These are phyloP conservation scores for Aphanomyces cochlioides DNA, from an alignment of 352 stramenopile species.

Conservation along the genomic window DNA sequence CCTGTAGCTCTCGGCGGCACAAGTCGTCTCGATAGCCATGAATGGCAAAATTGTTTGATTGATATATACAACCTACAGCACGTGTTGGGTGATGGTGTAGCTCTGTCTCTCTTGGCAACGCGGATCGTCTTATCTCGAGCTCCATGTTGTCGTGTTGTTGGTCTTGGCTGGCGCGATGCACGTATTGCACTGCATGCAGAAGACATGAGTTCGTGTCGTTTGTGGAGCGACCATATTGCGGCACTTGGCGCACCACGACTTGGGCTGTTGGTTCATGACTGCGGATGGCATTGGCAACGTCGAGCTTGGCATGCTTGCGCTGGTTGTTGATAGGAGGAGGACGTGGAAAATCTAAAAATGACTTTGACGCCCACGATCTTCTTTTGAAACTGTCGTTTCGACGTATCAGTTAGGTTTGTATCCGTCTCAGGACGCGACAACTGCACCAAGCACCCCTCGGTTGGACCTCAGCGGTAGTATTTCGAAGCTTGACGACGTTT, in stretches of 20 bases:
- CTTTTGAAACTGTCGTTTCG: not conserved
- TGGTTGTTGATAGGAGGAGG: not conserved
- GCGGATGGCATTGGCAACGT: not conserved
- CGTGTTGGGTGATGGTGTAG: too few relatives aligned
- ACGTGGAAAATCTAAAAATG: not conserved
- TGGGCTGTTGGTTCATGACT: not conserved
- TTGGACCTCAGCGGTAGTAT: too few relatives aligned
- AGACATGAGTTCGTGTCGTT: conserved; percentile 3
- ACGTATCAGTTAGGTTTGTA: not conserved
- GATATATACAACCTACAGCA: too few relatives aligned
- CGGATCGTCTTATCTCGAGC: not conserved
- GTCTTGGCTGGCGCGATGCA: conserved; percentile 4
- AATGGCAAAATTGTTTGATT: too few relatives aligned
- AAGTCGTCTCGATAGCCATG: too few relatives aligned
- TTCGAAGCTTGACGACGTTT: too few relatives aligned
- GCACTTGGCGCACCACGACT: conserved; percentile 14
- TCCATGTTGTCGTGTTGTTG: conserved; percentile 8
- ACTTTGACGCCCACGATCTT: not conserved
- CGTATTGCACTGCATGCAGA: conserved; percentile 12
- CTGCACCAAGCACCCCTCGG: too few relatives aligned
- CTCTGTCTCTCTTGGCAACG: too few relatives aligned
- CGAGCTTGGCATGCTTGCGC: not conserved
- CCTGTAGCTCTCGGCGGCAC: too few relatives aligned
- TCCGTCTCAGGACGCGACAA: too few relatives aligned
- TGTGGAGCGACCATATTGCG: conserved; percentile 9